Evolutionary conservation across 2,329 filamentous ascomycete species (phyloP), one percentile per base, ranked within the genome.

Genomic region (Fusarium robinianum): DNA sequence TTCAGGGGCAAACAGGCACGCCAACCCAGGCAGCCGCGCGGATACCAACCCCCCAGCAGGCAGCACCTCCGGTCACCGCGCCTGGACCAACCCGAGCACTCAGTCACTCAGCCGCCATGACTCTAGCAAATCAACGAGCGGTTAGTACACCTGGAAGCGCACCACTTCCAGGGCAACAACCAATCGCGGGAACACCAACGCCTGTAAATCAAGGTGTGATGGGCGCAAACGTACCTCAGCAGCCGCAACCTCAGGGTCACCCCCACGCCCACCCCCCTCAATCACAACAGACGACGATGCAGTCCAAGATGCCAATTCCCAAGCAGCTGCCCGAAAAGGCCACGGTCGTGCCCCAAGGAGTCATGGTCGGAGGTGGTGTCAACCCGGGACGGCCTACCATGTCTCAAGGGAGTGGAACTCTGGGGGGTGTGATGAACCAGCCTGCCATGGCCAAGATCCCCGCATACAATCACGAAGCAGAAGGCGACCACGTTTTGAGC

Each of bases 401-500:
- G 62, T 84, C 83, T 12, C 87, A 87, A 35, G 90, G 90, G 15
- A 84, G 82, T 38, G 88, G 87, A 51, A 84, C 84, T 6, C 79
- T 87, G 1, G 87, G 87, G 39, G 90, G 90, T 39, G 85, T 94
- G 35, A 88, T 96, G 79, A 85, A 85, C 37, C 90, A 96, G 62
- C 91, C 94, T 1, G 88, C 89, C 3, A 80, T 97, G 49, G 75
- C 84, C 41, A 91, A 90, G 63, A 82, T 89, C 30, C 89, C 90
- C 0, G 83, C 84, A 0, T 95, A 89, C 67, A 88, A 89, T 43
- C 84, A 96, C 46, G 92, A 97, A 65, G 88, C 89, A 19, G 91
- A 96, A 64, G 90, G 90, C 17, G 90, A 96, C 61, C 85, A 91
- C 29, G 87, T 99, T 1, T 76, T 99, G n/a, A 95, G 87, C 72